These are phyloP conservation scores for Aspergillus fijiensis DNA, from an alignment of 2,329 filamentous ascomycete species.

Conservation along the genomic window DNA sequence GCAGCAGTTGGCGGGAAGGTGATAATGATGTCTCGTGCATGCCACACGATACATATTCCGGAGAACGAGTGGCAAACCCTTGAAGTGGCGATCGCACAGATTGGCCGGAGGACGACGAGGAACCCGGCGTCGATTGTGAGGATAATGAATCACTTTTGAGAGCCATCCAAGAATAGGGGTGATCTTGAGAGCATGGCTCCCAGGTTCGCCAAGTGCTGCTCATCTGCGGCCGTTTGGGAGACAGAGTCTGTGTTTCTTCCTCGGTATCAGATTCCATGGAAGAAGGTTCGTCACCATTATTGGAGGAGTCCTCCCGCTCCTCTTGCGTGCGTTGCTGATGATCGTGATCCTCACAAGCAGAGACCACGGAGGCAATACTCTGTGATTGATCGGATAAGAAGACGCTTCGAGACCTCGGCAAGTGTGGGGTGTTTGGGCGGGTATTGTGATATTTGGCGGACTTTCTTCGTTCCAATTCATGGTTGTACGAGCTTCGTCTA, in stretches of 20 bases:
- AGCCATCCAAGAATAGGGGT: constrained; percentile 1
- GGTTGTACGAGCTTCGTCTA: constrained; percentile 34
- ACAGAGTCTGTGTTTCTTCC: constrained; percentile 8
- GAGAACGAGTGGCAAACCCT: background rate
- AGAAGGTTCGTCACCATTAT: constrained; percentile 7
- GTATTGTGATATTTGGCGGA: constrained; percentile 5
- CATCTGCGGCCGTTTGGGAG: constrained; percentile 5
- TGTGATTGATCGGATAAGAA: constrained; percentile 19
- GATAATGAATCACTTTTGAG: constrained; percentile 2
- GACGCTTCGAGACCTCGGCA: constrained; percentile 22
- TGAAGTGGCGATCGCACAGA: constrained; percentile 9
- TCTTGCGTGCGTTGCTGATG: background rate
- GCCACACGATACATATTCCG: constrained; percentile 2
- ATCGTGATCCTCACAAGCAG: background rate
- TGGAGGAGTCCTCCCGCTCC: background rate
- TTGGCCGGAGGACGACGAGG: background rate
- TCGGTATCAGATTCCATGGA: constrained; percentile 10
- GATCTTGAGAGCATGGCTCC: constrained; percentile 8
- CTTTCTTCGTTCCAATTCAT: constrained; percentile 28
- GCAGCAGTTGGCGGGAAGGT: constrained; percentile 12
- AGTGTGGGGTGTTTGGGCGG: constrained; percentile 9
- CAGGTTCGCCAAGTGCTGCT: constrained; percentile 8
- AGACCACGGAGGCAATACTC: constrained; percentile 6
- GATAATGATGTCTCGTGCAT: constrained; percentile 14
- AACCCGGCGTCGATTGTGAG: background rate